A percentile compares a stretch with the other conserved stretches of the same genome.
Conservation (phyloP, 345 rosid species). For the Murraya paniculata region DNA sequence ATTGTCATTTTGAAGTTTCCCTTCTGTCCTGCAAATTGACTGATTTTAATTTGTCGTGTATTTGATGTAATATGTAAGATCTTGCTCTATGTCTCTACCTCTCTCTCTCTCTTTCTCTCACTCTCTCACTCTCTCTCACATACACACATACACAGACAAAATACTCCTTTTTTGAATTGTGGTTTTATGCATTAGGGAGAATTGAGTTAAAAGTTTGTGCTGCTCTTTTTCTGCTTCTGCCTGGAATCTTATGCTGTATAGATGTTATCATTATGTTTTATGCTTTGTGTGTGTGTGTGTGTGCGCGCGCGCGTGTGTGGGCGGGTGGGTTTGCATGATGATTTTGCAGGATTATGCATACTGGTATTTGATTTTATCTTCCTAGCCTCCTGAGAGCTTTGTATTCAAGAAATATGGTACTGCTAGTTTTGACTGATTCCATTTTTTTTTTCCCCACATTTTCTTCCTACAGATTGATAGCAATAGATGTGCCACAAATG, state of each 20-base stretch:
- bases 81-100: not conserved
- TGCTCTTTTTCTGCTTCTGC: not conserved
- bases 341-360: not conserved
- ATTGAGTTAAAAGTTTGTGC: not conserved
- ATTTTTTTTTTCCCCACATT: no score
- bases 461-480: not conserved
- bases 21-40: not conserved
- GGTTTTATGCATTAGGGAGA: not conserved
- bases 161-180: no score
- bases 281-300: not conserved
- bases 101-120: no score
- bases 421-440: not conserved
- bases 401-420: not conserved
- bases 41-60: not conserved
- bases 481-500: not conserved
- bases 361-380: not conserved
- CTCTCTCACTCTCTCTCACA: no score
- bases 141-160: no score
- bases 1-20: not conserved
- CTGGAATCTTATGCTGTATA: not conserved
- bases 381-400: not conserved
- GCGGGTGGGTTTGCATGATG: not conserved
- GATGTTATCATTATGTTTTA: not conserved
- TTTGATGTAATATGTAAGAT: not conserved
- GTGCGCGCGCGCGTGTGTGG: no score